Evolutionary conservation across 2,329 filamentous ascomycete genomes (phyloP).

Genomic region (Colletotrichum filicis): DNA sequence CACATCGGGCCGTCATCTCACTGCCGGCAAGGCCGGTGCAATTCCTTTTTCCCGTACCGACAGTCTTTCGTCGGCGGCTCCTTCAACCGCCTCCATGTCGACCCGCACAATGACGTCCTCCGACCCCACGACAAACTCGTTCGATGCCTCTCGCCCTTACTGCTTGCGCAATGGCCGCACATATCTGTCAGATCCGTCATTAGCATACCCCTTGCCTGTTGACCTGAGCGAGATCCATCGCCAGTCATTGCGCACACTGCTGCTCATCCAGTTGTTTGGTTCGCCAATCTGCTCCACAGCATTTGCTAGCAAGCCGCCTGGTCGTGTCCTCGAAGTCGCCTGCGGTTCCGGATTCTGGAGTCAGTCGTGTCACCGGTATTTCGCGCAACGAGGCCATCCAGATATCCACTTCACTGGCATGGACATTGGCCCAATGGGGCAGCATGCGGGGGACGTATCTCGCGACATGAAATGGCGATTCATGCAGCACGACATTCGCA

Average conservation of each 20-base stretch:
- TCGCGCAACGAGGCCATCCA: slow-evolving; percentile 73
- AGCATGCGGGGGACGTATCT: slow-evolving; percentile 59
- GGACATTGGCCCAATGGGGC: slow-evolving; percentile 77
- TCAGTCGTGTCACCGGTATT: slow-evolving; percentile 85
- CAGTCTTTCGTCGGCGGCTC: slow-evolving; percentile 59
- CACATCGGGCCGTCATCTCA: slow-evolving; percentile 30
- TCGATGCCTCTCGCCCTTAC: slow-evolving; percentile 64
- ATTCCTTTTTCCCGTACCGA: slow-evolving; percentile 53
- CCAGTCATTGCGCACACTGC: slow-evolving; percentile 84
- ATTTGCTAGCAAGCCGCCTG: slow-evolving; percentile 74
- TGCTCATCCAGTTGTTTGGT: slow-evolving; percentile 84
- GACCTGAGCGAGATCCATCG: slow-evolving; percentile 89
- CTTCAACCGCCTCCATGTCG: slow-evolving; percentile 51
- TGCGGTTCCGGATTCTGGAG: slow-evolving; percentile 94
- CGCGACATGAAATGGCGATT: slow-evolving; percentile 90
- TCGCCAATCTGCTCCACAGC: slow-evolving; percentile 74
- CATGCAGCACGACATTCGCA: slow-evolving; percentile 86
- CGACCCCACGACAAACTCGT: slow-evolving; percentile 57
- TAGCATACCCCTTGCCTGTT: slow-evolving; percentile 87
- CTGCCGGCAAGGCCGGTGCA: slow-evolving; percentile 45
- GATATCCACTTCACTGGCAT: slow-evolving; percentile 84
- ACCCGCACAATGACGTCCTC: slow-evolving; percentile 60
- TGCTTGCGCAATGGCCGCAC: slow-evolving; percentile 81
- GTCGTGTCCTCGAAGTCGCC: slow-evolving; percentile 84
- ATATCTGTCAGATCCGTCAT: slow-evolving; percentile 79